These are phyloP conservation scores for Leccinum boreale DNA, from an alignment of 768 basidiomycete genomes.

Conservation along the genomic window DNA sequence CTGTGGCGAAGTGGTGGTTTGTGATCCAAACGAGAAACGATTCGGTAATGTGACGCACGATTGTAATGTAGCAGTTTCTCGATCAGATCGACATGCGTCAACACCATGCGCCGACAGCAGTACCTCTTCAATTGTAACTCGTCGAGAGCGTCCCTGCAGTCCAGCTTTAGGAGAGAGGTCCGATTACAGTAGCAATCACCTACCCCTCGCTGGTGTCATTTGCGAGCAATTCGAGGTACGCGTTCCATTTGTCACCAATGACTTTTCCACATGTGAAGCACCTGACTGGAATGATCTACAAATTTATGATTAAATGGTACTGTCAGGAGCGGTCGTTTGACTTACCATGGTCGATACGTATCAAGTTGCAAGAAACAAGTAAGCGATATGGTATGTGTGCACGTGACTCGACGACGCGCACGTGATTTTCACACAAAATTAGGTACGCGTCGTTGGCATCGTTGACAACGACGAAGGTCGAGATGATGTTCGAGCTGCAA, in stretches of 20 bases:
- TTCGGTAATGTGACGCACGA: constrained; percentile 51
- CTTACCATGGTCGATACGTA: constrained; percentile 24
- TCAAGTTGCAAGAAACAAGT: neutral
- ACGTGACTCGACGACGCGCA: constrained; percentile 22
- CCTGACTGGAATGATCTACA: constrained; percentile 91
- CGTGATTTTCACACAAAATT: constrained; percentile 19
- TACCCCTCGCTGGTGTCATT: constrained; percentile 88
- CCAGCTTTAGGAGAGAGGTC: neutral
- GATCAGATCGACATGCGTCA: constrained; percentile 96
- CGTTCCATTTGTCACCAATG: constrained; percentile 93
- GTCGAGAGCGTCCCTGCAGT: constrained; percentile 78
- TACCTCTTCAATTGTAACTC: constrained; percentile 88
- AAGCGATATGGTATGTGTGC: neutral
- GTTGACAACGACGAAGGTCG: constrained; percentile 3
- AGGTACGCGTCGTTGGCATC: constrained; percentile 7
- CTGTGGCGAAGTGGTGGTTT: constrained; percentile 11
- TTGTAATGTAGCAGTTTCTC: constrained; percentile 97
- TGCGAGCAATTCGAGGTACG: constrained; percentile 78
- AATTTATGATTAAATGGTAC: neutral
- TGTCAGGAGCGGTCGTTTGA: neutral
- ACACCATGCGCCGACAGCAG: constrained; percentile 95
- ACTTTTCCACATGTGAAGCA: constrained; percentile 98
- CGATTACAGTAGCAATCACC: constrained; percentile 24
- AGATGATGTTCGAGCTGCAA: constrained; percentile 69
- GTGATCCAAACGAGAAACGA: neutral